Evolutionary conservation across 1,284 basidiomycete species (phyloP).

Genomic region (Phellopilus nigrolimitatus): DNA sequence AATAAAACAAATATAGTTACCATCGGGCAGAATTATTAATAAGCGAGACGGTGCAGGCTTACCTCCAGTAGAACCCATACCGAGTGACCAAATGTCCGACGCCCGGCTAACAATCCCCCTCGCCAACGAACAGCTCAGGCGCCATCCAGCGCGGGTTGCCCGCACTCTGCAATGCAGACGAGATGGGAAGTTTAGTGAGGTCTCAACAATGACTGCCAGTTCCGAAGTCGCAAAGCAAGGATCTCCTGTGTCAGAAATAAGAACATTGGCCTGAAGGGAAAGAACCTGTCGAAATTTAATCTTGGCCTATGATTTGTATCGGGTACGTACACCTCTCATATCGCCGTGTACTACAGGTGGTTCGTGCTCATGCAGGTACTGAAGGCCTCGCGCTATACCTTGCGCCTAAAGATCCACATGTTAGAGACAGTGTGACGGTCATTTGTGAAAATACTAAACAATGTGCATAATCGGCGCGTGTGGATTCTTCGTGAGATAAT

Average conservation of each 20-base stretch:
- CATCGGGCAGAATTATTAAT: neutral
- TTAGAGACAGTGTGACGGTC: neutral
- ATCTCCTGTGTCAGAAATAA: conserved; percentile 18
- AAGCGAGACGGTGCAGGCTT: neutral
- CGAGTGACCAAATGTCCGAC: conserved; percentile 20
- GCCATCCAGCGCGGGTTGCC: conserved; percentile 23
- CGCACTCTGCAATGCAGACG: conserved; percentile 9
- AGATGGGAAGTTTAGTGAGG: conserved; percentile 17
- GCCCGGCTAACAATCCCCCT: conserved; percentile 3
- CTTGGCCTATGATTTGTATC: neutral
- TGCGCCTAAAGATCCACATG: neutral
- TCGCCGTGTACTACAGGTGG: conserved; percentile 20
- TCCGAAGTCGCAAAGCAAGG: conserved; percentile 22
- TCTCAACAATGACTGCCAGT: conserved; percentile 21
- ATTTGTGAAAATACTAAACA: neutral
- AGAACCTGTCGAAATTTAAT: neutral
- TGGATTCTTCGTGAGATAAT: conserved; percentile 11
- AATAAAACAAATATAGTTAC: neutral
- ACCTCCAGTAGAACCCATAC: conserved; percentile 21
- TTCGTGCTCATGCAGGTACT: conserved; percentile 17
- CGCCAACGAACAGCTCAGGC: conserved; percentile 20
- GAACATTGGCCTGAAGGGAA: conserved; percentile 17
- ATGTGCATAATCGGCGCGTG: conserved; percentile 2
- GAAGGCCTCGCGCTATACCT: conserved; percentile 17
- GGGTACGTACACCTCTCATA: conserved; percentile 13